Base-by-base conservation (phyloP, 139 green algal genomes). In the Eudorina sp. region DNA sequence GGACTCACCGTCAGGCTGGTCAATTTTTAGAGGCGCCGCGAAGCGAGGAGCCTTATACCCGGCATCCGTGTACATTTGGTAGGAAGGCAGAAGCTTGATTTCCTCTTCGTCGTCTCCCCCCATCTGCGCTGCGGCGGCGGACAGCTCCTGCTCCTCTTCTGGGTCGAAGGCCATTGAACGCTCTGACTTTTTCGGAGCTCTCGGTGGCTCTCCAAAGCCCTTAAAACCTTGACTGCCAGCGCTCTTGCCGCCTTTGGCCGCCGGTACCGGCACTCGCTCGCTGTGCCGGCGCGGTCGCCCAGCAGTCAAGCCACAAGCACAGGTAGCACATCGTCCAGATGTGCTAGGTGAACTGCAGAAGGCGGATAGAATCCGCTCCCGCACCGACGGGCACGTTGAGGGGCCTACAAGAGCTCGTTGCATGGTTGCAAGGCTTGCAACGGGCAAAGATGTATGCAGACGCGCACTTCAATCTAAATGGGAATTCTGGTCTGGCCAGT, bases 1-100 rank as follows among this genome's bases (percentile, higher is more conserved):
- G 14, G 6, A 79, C 84, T 83, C 62, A 62, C 84, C 84, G 62
- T 62, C 53, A 0, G 45, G 53, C 0, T n/a, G 74, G 4, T 34
- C 0, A 25, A 88, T 48, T 31, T 77, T 53, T 41, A 92, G n/a
- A 1, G 78, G 60, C 0, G 58, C 89, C 19, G 78, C 13, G 40
- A 43, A 90, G 23, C 89, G 84, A 2, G 73, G 73, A 23, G 89
- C 84, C 66, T 90, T 90, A 51, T 83, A 92, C 41, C 69, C 68
- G 3, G 70, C 38, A 36, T 90, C 81, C 31, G 64, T 83, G 53
- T 92, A 92, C 72, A 90, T 88, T 13, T 74, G 76, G 40, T 92
- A 92, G 1, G 14, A 19, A 7, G 84, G 64, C 53, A 80, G 40
- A 7, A 90, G 48, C 7, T 51, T 23, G 11, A 62, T 79, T 36